Conservation (phyloP, 1,284 basidiomycete species). For the Naganishia sp. region DNA sequence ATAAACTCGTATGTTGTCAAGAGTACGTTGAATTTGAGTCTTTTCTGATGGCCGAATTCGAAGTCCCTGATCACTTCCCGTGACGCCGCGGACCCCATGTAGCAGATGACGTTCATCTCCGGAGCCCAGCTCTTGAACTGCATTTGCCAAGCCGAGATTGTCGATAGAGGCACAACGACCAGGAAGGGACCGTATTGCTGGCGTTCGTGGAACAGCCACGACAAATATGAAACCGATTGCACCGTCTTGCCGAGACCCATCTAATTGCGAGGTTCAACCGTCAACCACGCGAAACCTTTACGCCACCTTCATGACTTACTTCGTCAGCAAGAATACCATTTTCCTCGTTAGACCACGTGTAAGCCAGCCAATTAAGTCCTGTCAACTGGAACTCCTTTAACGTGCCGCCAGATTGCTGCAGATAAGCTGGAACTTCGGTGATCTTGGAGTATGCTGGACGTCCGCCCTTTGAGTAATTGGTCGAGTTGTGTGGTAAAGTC, state of each 20-base stretch:
- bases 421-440: conserved; percentile 85
- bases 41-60: conserved; percentile 81
- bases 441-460: conserved; percentile 86
- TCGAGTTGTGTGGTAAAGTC: conserved; percentile 84
- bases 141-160: conserved; percentile 96
- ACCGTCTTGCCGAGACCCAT: conserved; percentile 99
- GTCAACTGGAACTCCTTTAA: conserved; percentile 99
- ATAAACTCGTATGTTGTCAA: conserved; percentile 98
- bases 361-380: conserved; percentile 97
- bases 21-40: conserved; percentile 92
- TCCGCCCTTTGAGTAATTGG: conserved; percentile 65
- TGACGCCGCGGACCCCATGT: conserved; percentile 85
- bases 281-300: neutral
- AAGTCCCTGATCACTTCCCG: conserved; percentile 88
- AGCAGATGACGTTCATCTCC: conserved; percentile 94
- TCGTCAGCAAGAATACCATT: conserved; percentile 99
- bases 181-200: conserved; percentile 96
- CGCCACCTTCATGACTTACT: conserved; percentile 41
- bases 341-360: conserved; percentile 90
- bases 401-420: conserved; percentile 72
- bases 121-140: conserved; percentile 96
- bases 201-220: conserved; percentile 90
- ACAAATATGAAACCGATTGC: conserved; percentile 93
- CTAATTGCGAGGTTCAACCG: conserved; percentile 40
- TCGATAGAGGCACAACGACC: conserved; percentile 96